Evolutionary conservation across 768 basidiomycete species (phyloP), one percentile per base, ranked within the genome.

Genomic region (Lactarius vividus): DNA sequence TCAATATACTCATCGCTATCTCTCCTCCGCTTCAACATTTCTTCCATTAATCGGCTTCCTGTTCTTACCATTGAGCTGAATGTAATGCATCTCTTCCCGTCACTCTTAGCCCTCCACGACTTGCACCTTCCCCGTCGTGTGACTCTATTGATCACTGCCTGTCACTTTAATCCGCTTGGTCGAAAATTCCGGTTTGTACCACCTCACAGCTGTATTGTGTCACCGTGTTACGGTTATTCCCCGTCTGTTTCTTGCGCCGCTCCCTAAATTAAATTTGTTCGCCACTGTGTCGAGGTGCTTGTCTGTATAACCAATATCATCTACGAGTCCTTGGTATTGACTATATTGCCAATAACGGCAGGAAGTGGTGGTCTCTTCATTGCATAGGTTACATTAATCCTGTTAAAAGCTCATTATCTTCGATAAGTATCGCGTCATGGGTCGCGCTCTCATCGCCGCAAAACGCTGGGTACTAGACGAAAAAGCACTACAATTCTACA

Each of bases 11-110:
- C 26, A 18, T 65, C 28, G 62, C 69, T 20, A 53, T 70, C 18
- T 65, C 69, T n/a, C 68, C 70, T 18, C 70, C 70, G 26, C 54
- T 71, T 23, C 61, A 49, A 40, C 67, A 62, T 57, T 57, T 69
- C 49, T 66, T 65, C 40, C 20, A 49, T 18, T 65, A 44, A 68
- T 49, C 6, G 26, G 16, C 52, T 6, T 33, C 40, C 46, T 49
- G 2, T 49, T 49, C 46, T 23, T 13, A n/a, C 44, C 46, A 49
- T 42, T 44, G 42, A 20, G 42, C 20, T n/a, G 20, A 49, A 49
- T 15, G 26, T 52, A 15, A 13, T 11, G 49, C 26, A 26, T 26
- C 23, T 4, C 23, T 52, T 15, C 13, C 10, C 4, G 26, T 15
- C 23, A 49, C 23, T 49, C n/a, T 11, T 49, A 49, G 23, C 23